These are phyloP conservation scores for Strobilomyces dryophilus DNA, from an alignment of 768 basidiomycete species.

Conservation along the genomic window DNA sequence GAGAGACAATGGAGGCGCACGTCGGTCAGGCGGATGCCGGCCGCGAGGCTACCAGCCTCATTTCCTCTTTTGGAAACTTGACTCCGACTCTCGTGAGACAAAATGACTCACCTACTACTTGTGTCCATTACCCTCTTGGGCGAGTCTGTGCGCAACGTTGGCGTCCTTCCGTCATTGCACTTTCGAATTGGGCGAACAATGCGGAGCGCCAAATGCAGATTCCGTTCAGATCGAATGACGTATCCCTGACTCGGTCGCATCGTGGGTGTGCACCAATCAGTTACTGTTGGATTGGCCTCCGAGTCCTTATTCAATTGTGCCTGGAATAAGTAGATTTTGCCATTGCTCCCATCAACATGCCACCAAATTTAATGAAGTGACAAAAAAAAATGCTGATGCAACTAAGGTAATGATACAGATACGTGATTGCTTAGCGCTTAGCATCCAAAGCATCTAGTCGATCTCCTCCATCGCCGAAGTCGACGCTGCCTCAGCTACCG, in stretches of 20 bases:
- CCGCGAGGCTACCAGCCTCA: conserved; percentile 20
- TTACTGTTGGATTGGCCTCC: neutral
- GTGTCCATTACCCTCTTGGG: neutral
- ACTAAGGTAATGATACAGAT: conserved; percentile 26
- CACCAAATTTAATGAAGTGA: conserved; percentile 19
- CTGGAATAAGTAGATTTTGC: neutral
- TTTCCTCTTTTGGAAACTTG: conserved; percentile 24
- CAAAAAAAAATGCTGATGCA: conserved; percentile 23
- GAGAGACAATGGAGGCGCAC: conserved; percentile 18
- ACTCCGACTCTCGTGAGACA: conserved; percentile 9
- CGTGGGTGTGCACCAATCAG: neutral
- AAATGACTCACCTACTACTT: neutral
- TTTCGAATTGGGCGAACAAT: conserved; percentile 18
- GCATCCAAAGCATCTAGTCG: conserved; percentile 52
- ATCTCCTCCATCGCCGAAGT: conserved; percentile 97
- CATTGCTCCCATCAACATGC: conserved; percentile 16
- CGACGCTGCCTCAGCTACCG: conserved; percentile 57
- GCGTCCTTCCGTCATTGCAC: neutral
- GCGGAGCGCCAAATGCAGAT: conserved; percentile 17
- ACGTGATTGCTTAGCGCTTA: conserved; percentile 4
- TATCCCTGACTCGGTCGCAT: conserved; percentile 4
- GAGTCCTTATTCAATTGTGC: neutral
- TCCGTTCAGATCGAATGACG: neutral
- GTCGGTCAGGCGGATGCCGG: conserved; percentile 15
- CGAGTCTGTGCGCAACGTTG: neutral